Base-by-base conservation (phyloP, 352 stramenopile species). In the Phytophthora rubi region DNA sequence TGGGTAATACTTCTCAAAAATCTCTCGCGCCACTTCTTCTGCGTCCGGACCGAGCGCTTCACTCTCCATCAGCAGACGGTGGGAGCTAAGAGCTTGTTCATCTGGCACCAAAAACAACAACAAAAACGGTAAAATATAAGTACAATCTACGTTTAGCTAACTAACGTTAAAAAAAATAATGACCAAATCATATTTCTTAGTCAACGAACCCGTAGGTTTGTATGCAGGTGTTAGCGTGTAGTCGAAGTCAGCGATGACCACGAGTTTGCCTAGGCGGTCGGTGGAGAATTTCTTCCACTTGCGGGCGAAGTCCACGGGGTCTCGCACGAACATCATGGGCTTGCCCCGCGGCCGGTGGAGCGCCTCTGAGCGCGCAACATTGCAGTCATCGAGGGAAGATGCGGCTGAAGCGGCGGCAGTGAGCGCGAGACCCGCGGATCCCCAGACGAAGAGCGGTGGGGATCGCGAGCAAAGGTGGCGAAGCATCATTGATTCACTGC, bases 201-300 rank as follows among this genome's bases (percentile, higher is more conserved):
- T 0, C 28, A 6, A n/a, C 12, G 7, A 47, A 83, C 79, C 73
- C n/a, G 70, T 77, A 23, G 75, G 69, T 35, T 85, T 90, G 71
- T 81, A 90, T 23, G 84, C 83, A 8, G 85, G 82, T 37, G 87
- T 93, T 55, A 95, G 75, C 42, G 88, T 95, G 23, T 92, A 88
- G 70, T 95, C 88, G 70, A 95, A 95, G 63, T 95, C 88, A 2
- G 88, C 76, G 59, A 95, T 95, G 58, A 95, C 82, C 37, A 95
- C 68, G 28, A 95, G 80, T 60, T 89, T 82, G 59, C 88, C 76
- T 9, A 90, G 61, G 37, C 85, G 81, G 44, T 92, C 85, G 30
- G 72, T 82, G 16, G 76, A 74, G 54, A 95, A 92, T 52, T 91
- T 92, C 56, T 90, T 89, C 80, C 82, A 90, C 62, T 95, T 95